These are phyloP conservation scores for Suillus alpinus DNA, from an alignment of 768 basidiomycete genomes.

Conservation along the genomic window DNA sequence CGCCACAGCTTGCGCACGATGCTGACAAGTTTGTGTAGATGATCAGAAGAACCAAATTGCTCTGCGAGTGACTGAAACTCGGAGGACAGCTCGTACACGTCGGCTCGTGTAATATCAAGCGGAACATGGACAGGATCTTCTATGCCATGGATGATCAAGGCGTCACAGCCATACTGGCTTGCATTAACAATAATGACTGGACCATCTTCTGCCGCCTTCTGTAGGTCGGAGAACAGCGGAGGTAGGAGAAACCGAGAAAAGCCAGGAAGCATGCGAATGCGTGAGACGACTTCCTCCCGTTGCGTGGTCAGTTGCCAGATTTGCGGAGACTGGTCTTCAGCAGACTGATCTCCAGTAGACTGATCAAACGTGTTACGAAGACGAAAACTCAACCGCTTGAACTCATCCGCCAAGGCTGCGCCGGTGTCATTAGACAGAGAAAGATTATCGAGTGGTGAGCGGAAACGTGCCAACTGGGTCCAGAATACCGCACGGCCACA, in stretches of 20 bases:
- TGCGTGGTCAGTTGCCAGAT: conserved; percentile 13
- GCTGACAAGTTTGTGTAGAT: not conserved
- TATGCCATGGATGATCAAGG: conserved; percentile 6
- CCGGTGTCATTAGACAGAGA: too few relatives aligned
- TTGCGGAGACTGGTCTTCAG: conserved; percentile 32
- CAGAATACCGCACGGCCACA: too few relatives aligned
- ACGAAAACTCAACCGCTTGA: too few relatives aligned
- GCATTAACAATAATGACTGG: conserved; percentile 5
- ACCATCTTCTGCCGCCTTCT: conserved; percentile 3
- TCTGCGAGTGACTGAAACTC: not conserved
- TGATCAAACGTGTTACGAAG: conserved; percentile 6
- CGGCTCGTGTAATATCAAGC: not conserved
- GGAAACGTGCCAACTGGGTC: conserved; percentile 53
- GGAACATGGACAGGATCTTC: not conserved
- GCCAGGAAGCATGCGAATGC: conserved; percentile 11
- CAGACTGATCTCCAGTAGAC: conserved; percentile 17
- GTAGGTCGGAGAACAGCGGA: conserved; percentile 6
- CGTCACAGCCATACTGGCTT: conserved; percentile 4
- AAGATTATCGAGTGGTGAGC: conserved; percentile 22
- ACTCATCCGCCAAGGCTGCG: too few relatives aligned
- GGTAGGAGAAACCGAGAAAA: conserved; percentile 13
- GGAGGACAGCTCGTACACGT: too few relatives aligned
- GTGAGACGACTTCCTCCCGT: conserved; percentile 10
- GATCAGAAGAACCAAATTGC: not conserved
- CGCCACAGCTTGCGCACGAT: not conserved